Percentiles rank a stretch among this genome's conserved stretches.
These are phyloP conservation scores for Glonium stellatum DNA, from an alignment of 495 filamentous ascomycete species.

Conservation along the genomic window DNA sequence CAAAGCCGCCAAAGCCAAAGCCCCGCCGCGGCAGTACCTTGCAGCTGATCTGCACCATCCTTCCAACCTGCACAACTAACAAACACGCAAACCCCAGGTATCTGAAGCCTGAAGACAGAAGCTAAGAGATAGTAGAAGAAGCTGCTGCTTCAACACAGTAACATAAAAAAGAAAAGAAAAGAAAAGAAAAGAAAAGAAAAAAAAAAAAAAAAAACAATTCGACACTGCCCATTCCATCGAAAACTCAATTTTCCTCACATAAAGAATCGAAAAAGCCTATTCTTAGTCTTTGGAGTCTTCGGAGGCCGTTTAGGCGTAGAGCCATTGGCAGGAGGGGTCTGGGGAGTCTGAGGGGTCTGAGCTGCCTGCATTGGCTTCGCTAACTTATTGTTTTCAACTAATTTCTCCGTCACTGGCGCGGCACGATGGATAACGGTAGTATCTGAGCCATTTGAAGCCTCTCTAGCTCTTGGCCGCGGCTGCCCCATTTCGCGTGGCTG, in stretches of 20 bases:
- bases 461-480: conserved; percentile 1
- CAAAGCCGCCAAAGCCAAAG: neutral
- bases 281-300: conserved; percentile 24
- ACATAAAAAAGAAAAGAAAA: too few relatives aligned
- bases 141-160: neutral
- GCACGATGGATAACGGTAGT: conserved; percentile 2
- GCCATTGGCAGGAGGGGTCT: neutral
- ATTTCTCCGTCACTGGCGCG: neutral
- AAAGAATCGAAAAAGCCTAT: conserved; percentile 26
- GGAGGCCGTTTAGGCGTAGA: conserved; percentile 9
- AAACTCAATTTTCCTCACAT: conserved; percentile 7
- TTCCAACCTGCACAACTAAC: neutral
- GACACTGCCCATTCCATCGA: conserved; percentile 3
- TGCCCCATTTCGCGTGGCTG: conserved; percentile 9
- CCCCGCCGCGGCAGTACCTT: conserved; percentile 17
- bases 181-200: too few relatives aligned
- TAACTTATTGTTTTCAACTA: conserved; percentile 2
- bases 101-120: neutral
- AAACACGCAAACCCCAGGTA: neutral
- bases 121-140: too few relatives aligned
- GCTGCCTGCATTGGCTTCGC: neutral
- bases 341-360: neutral
- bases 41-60: conserved; percentile 15
- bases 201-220: neutral
- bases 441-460: conserved; percentile 6